Evolutionary conservation across 2,329 filamentous ascomycete species (phyloP), one percentile per base, ranked within the genome.

Genomic region (Epichloe coenophiala): DNA sequence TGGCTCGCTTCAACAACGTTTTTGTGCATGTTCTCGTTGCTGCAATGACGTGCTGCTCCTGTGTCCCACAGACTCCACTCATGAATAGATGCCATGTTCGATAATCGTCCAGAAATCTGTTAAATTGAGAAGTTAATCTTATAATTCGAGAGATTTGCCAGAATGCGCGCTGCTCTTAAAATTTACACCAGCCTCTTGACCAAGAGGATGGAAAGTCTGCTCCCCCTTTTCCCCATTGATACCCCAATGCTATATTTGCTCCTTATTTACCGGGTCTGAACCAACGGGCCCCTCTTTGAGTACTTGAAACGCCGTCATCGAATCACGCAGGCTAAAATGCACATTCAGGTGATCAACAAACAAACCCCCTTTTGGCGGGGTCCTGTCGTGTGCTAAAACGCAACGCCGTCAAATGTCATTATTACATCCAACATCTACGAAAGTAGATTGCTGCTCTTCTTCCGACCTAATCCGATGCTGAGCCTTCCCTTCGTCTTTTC

Each of bases 381-480:
- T 36, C 27, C 15, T 37, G 31, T 37, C 4, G 17, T 17, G 17
- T 21, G 31, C 4, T 45, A 19, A 37, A 37, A 5, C 35, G n/a
- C 7, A 41, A 49, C 42, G 46, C 43, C 53, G 50, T 49, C 49
- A 49, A 53, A 51, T 53, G 51, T 49, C 52, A 49, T 51, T 37
- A 44, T 37, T 51, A 44, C 42, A 52, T 50, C 49, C 46, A 17
- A 19, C 33, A 12, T 40, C 17, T 37, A 47, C 53, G 64, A 62
- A 19, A 68, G 58, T 42, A 68, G 60, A 54, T 71, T 70, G 54
- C 72, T 76, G 64, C 79, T 84, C 75, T 86, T 88, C 72, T 88
- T 89, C 60, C 80, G 71, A 4, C 84, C 81, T 12, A 88, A 60
- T 52, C 77, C 71, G 57, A 82, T 80, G 58, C 75, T 84, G 58